phyloP scores from a whole-genome alignment of 2,329 filamentous ascomycete genomes.

The Saccharata proteae region DNA sequence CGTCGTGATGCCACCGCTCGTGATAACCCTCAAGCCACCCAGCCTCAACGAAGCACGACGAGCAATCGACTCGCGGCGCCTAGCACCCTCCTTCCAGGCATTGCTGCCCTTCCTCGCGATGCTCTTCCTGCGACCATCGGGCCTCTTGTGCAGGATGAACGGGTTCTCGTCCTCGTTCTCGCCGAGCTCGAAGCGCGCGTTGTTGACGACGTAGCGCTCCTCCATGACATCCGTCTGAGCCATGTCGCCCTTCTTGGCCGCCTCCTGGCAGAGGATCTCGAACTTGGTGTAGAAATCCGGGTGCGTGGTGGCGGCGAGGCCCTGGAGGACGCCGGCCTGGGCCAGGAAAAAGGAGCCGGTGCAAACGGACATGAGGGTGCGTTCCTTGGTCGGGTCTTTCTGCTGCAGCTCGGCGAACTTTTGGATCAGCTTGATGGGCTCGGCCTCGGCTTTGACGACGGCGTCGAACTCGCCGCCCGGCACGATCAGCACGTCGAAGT shows the following conservation, averaged over 20 bases:
- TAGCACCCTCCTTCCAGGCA: constrained; percentile 63
- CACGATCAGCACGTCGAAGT: constrained; percentile 70
- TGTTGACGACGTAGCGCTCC: constrained; percentile 81
- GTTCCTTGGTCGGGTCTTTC: constrained; percentile 65
- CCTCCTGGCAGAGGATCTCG: constrained; percentile 69
- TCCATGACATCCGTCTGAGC: constrained; percentile 77
- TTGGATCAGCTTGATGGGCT: constrained; percentile 61
- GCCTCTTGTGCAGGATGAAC: constrained; percentile 66
- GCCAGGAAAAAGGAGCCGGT: constrained; percentile 69
- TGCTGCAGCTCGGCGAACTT: constrained; percentile 71
- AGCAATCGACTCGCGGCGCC: constrained; percentile 66
- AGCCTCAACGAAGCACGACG: constrained; percentile 66
- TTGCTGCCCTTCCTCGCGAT: constrained; percentile 65
- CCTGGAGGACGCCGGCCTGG: constrained; percentile 63
- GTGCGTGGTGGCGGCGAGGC: constrained; percentile 71
- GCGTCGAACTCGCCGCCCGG: constrained; percentile 57
- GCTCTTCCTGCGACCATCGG: constrained; percentile 34
- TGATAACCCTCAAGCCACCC: constrained; percentile 60
- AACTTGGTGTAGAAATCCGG: constrained; percentile 69
- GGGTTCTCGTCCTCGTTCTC: constrained; percentile 73
- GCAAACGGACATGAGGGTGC: constrained; percentile 69
- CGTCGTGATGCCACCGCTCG: constrained; percentile 64
- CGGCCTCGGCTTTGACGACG: constrained; percentile 37
- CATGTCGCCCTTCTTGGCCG: constrained; percentile 54
- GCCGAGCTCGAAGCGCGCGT: constrained; percentile 70